These are phyloP conservation scores for Paragyromitra xinjiangensis DNA, from an alignment of 495 filamentous ascomycete species.

Conservation along the genomic window DNA sequence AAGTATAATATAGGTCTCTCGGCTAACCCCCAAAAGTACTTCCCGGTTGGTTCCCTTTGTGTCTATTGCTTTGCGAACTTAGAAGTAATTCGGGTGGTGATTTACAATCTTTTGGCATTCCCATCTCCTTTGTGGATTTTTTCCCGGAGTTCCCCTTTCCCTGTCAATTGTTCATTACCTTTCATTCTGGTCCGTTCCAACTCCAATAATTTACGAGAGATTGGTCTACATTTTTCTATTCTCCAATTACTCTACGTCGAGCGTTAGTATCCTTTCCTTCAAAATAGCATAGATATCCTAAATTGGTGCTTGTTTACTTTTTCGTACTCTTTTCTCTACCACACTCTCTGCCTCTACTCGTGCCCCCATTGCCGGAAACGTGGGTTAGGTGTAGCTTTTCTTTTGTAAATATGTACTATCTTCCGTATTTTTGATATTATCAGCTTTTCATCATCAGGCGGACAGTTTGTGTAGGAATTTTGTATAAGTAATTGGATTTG, in stretches of 20 bases:
- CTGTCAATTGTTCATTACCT: constrained; percentile 15
- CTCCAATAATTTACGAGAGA: neutral
- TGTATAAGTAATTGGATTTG: neutral
- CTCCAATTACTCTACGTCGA: constrained; percentile 7
- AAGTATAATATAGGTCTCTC: neutral
- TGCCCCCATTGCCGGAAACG: neutral
- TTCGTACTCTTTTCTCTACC: neutral
- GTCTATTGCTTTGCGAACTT: neutral
- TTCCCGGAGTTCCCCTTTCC: neutral
- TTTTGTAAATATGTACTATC: constrained; percentile 5
- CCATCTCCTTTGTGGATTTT: neutral
- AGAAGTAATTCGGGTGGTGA: constrained; percentile 13
- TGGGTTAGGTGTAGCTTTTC: neutral
- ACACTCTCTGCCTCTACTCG: neutral
- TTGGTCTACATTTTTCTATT: neutral
- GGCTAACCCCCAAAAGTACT: neutral
- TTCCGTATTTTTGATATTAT: neutral
- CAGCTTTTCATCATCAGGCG: neutral
- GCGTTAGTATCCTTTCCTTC: neutral
- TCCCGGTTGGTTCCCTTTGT: neutral
- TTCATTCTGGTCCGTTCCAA: neutral
- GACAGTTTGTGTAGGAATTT: neutral
- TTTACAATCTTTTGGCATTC: constrained; percentile 13
- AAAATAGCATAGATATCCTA: neutral
- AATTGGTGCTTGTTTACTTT: neutral